phyloP scores from a whole-genome alignment of 1,284 basidiomycete species.

The Spongispora temasekensis region DNA sequence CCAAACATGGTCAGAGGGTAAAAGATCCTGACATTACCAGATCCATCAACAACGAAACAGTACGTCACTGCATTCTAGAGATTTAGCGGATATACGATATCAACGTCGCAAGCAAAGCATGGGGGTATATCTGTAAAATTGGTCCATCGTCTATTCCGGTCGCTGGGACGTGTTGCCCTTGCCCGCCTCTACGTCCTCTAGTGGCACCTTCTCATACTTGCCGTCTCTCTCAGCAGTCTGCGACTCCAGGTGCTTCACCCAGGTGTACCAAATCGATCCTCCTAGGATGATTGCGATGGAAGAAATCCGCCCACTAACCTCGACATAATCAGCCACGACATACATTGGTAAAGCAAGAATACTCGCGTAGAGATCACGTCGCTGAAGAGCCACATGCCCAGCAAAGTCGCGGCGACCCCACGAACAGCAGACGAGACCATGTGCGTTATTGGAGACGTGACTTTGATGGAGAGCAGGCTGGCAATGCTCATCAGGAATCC shows the following conservation, averaged over 20 bases:
- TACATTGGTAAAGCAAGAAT: background rate
- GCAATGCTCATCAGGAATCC: slow-evolving; percentile 91
- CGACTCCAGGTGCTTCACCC: slow-evolving; percentile 77
- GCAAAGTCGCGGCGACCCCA: slow-evolving; percentile 77
- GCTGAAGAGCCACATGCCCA: slow-evolving; percentile 73
- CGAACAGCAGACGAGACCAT: slow-evolving; percentile 88
- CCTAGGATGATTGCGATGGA: slow-evolving; percentile 79
- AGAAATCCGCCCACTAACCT: slow-evolving; percentile 68
- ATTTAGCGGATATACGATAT: slow-evolving; percentile 8
- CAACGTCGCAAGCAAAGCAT: background rate
- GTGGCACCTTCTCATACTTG: slow-evolving; percentile 49
- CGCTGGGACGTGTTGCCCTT: slow-evolving; percentile 31
- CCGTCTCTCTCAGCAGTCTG: slow-evolving; percentile 31
- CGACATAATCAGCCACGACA: slow-evolving; percentile 10
- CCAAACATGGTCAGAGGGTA: slow-evolving; percentile 56
- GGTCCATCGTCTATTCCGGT: slow-evolving; percentile 28
- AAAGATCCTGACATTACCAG: no score
- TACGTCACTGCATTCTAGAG: no score
- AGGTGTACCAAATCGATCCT: slow-evolving; percentile 85
- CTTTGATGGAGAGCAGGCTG: slow-evolving; percentile 86
- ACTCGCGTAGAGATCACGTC: slow-evolving; percentile 75
- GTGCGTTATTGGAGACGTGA: slow-evolving; percentile 90
- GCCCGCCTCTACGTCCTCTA: slow-evolving; percentile 53
- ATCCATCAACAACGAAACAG: background rate
- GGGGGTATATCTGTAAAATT: slow-evolving; percentile 19